Conservation (phyloP, 352 stramenopile genomes). For the Halophytophthora polymorphica region DNA sequence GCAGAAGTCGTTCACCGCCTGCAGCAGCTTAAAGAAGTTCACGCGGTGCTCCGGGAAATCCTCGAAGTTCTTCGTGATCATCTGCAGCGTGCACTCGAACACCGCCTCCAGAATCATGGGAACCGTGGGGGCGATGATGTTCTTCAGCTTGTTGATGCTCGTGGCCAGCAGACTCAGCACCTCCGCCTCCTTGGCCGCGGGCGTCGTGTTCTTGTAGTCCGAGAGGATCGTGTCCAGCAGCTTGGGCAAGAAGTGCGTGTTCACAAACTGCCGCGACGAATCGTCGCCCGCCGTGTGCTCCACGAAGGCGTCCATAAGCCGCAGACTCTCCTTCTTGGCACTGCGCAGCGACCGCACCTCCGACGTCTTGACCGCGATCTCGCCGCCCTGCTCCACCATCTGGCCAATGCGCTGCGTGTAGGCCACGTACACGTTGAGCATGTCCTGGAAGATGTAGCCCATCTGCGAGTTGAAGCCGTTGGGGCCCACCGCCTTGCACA, state of each 20-base stretch:
- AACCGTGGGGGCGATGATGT: constrained; percentile 77
- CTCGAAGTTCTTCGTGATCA: constrained; percentile 99
- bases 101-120: constrained; percentile 96
- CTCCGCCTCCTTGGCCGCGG: constrained; percentile 84
- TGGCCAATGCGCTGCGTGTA: constrained; percentile 97
- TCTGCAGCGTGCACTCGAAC: constrained; percentile 98
- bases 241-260: constrained; percentile 94
- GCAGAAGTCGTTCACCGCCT: constrained; percentile 94
- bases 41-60: constrained; percentile 98
- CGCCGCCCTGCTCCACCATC: constrained; percentile 88
- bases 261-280: constrained; percentile 74
- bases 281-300: constrained; percentile 79
- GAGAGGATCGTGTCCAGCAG: constrained; percentile 96
- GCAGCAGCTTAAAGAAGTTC: constrained; percentile 98
- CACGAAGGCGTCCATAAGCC: constrained; percentile 96
- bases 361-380: constrained; percentile 94
- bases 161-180: constrained; percentile 95
- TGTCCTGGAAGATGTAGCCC: constrained; percentile 97
- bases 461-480: constrained; percentile 98
- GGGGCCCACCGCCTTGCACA: constrained; percentile 93
- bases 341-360: constrained; percentile 91
- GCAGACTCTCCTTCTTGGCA: constrained; percentile 97
- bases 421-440: constrained; percentile 98
- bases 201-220: constrained; percentile 91
- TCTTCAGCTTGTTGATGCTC: constrained; percentile 97